Evolutionary conservation across 257 asterid genomes (phyloP).

Genomic region (Solanum tarijense): DNA sequence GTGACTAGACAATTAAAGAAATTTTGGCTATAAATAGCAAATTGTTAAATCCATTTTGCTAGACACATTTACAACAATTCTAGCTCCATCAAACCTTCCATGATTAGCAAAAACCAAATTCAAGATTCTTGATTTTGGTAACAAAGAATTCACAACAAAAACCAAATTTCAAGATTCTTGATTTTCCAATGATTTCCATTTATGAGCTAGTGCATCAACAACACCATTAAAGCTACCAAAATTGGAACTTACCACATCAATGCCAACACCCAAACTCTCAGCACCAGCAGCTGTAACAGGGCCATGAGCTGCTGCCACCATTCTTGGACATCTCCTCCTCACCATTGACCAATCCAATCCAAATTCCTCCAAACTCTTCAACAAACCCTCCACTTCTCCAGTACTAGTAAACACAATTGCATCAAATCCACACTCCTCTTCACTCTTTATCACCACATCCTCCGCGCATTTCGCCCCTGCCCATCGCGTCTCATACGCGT

Average conservation of each 20-base stretch:
- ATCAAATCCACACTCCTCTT: slow-evolving; percentile 47
- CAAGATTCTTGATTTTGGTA: background rate
- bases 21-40: background rate
- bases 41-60: background rate
- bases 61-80: background rate
- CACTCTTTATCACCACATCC: slow-evolving; percentile 33
- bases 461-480: slow-evolving; percentile 27
- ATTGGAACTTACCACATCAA: slow-evolving; percentile 63
- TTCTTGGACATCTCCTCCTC: slow-evolving; percentile 54
- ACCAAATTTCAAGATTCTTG: background rate
- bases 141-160: background rate
- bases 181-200: slow-evolving; percentile 22
- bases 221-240: slow-evolving; percentile 66
- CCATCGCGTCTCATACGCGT: slow-evolving; percentile 73
- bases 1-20: background rate
- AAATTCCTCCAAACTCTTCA: slow-evolving; percentile 58
- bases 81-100: background rate
- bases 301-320: slow-evolving; percentile 80
- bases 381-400: slow-evolving; percentile 78
- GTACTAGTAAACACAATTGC: slow-evolving; percentile 74
- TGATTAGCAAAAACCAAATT: background rate
- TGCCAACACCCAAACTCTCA: slow-evolving; percentile 60
- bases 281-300: slow-evolving; percentile 90
- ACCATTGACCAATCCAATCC: slow-evolving; percentile 64
- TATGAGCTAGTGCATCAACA: slow-evolving; percentile 45